A percentile compares a stretch with the other conserved stretches of the same genome.
Conservation (phyloP, 176 grass and related monocot species). For the Tillandsia leiboldiana region DNA sequence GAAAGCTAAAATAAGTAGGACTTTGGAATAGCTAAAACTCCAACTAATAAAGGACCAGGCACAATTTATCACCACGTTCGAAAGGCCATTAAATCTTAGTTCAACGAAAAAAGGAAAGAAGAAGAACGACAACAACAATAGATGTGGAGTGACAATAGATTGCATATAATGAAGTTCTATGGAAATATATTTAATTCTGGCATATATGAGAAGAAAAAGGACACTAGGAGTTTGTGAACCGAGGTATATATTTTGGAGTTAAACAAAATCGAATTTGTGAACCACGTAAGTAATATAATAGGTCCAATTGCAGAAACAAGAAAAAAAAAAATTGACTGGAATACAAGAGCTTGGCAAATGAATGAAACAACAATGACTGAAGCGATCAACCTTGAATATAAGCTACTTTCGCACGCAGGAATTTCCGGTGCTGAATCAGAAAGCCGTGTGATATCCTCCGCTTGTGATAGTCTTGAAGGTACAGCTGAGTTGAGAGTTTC, state of each 20-base stretch:
- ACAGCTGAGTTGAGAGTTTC: constrained; percentile 32
- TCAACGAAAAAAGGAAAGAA: not conserved
- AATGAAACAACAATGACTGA: not conserved
- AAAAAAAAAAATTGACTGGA: too few relatives aligned
- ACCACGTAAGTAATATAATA: too few relatives aligned
- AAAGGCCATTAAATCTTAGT: not conserved
- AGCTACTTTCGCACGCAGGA: constrained; percentile 34
- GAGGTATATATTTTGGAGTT: not conserved
- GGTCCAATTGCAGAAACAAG: too few relatives aligned
- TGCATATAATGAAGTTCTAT: not conserved
- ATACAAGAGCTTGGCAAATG: not conserved
- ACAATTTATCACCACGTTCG: too few relatives aligned
- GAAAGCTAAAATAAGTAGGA: too few relatives aligned
- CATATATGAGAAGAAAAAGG: not conserved
- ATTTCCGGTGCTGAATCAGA: constrained; percentile 89
- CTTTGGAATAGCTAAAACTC: too few relatives aligned
- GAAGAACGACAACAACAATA: not conserved
- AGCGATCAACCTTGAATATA: constrained; percentile 49
- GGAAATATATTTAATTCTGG: not conserved
- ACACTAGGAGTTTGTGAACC: not conserved
- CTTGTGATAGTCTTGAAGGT: constrained; percentile 37
- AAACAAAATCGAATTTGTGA: not conserved
- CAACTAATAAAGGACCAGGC: too few relatives aligned
- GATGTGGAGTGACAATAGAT: not conserved
- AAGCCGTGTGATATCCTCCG: constrained; percentile 40